These are phyloP conservation scores for Ceratocystis ficicola DNA, from an alignment of 2,329 filamentous ascomycete species.

Conservation along the genomic window DNA sequence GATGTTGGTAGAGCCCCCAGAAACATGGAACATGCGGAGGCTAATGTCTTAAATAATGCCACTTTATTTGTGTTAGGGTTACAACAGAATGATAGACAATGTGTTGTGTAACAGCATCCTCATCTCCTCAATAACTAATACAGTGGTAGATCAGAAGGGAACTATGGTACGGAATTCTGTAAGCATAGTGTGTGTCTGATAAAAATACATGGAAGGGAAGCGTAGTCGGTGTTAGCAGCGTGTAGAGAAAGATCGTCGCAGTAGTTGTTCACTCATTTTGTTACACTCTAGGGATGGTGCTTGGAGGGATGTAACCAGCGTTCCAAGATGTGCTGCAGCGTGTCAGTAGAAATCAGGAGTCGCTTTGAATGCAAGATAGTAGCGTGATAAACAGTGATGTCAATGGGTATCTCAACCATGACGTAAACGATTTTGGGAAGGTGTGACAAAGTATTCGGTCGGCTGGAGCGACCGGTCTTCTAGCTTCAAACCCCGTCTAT, in stretches of 20 bases:
- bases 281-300: neutral
- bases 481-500: neutral
- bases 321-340: neutral
- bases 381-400: too few relatives aligned
- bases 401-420: neutral
- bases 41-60: neutral
- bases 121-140: neutral
- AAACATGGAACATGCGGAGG: neutral
- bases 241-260: neutral
- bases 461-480: too few relatives aligned
- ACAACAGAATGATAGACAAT: neutral
- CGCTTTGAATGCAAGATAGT: too few relatives aligned
- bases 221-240: neutral
- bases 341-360: neutral
- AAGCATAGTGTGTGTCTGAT: neutral
- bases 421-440: too few relatives aligned
- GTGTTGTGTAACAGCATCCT: slow-evolving; percentile 1
- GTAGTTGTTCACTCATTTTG: neutral
- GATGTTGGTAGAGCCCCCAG: neutral
- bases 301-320: neutral
- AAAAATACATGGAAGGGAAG: neutral
- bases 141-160: neutral
- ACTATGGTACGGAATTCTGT: neutral
- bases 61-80: slow-evolving; percentile 2
- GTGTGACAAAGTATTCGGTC: too few relatives aligned